A percentile compares a stretch with the other conserved stretches of the same genome.
These are phyloP conservation scores for Blastocystis sp. DNA, from an alignment of 352 stramenopile species.

Conservation along the genomic window DNA sequence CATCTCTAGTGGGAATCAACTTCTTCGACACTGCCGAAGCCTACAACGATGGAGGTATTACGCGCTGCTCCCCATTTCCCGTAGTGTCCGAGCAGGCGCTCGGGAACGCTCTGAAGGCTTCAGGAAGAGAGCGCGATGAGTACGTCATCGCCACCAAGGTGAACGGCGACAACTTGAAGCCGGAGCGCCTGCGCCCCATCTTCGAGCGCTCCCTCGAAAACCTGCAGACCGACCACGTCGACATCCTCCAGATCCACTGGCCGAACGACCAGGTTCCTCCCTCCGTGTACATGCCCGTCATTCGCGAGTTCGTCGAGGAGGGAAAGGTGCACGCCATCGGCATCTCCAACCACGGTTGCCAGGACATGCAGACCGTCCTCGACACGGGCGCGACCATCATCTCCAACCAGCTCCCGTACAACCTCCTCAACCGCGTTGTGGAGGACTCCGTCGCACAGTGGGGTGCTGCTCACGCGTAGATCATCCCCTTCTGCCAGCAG, in stretches of 20 bases:
- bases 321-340: constrained; percentile 76
- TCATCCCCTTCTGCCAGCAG: constrained; percentile 74
- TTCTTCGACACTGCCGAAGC: constrained; percentile 81
- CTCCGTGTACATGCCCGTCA: constrained; percentile 77
- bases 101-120: constrained; percentile 50
- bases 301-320: constrained; percentile 77
- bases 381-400: constrained; percentile 75
- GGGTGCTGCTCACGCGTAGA: background rate
- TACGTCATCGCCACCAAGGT: constrained; percentile 68
- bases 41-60: constrained; percentile 76
- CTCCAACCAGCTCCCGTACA: constrained; percentile 81
- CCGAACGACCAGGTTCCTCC: constrained; percentile 75
- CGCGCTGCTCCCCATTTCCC: constrained; percentile 72
- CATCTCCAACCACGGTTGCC: constrained; percentile 78
- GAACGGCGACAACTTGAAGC: constrained; percentile 52
- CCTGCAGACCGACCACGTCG: constrained; percentile 69
- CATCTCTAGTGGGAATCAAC: constrained; percentile 70
- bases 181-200: constrained; percentile 2
- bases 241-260: constrained; percentile 75
- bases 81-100: constrained; percentile 71
- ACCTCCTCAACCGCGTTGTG: constrained; percentile 74
- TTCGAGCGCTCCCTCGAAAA: constrained; percentile 68
- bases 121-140: constrained; percentile 63
- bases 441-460: constrained; percentile 58
- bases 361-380: constrained; percentile 75